Evolutionary conservation across 2,329 filamentous ascomycete species (phyloP), one percentile per base, ranked within the genome.

Genomic region (Stenocarpella maydis): DNA sequence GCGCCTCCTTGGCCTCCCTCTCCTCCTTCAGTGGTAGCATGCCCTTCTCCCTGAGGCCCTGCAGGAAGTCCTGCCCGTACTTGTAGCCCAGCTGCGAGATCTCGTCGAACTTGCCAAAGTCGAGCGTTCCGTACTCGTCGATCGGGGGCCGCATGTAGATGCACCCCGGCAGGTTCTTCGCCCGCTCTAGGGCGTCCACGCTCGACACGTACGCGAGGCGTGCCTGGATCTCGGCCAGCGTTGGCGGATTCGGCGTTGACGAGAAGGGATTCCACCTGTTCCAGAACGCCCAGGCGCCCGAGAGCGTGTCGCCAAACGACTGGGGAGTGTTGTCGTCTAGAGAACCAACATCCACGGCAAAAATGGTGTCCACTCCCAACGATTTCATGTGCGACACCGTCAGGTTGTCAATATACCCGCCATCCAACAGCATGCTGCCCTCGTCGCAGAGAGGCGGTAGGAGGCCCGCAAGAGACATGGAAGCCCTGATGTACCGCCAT

Each of bases 201-300:
- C 92, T 97, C 6, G 92, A 96, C 55, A 99, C 96, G 76, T 99
- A 99, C 0, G 96, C 96, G 8, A 99, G 86, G 1, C 96, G 88
- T 7, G 93, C 95, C 82, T 99, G 97, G 71, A 99, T 99, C 80
- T 99, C 96, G 0, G 94, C 94, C 14, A 99, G 84, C 0, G 96
- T 98, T 0, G 96, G 96, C 9, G 96, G 96, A 75, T 99, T 99
- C 0, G 96, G 92, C 71, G 91, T 90, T 1, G 88, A 86, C 0
- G 93, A 97, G 79, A 99, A 95, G 0, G 96, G 95, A 75, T 99
- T 99, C 96, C 96, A 99, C 54, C 97, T 89, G 78, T 99, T 99
- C 76, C 95, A 82, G 53, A 97, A 91, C 0, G 95, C 93, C 97
- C 97, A 99, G 78, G 97, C 91, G 1, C 96, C 96, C 0, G 95